Evolutionary conservation across 495 filamentous ascomycete species (phyloP), one percentile per base, ranked within the genome.

Genomic region (Poronia punctata): DNA sequence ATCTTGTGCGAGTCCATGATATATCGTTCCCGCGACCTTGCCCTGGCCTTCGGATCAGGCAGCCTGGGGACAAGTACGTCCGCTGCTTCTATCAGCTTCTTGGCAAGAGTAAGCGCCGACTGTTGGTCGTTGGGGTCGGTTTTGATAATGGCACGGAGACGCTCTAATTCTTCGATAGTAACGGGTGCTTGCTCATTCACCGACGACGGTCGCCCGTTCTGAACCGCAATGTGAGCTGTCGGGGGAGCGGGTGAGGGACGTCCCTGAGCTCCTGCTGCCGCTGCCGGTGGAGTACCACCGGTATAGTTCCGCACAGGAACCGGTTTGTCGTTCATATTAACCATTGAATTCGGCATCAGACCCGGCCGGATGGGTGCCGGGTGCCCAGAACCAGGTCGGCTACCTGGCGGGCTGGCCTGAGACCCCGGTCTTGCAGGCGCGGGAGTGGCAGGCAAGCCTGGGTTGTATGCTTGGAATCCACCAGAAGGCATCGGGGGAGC

Each of bases 21-120:
- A 55, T 87, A 97, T 44, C 80, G 82, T 59, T 96, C 89, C 33
- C 86, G 80, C 22, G 80, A 82, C 49, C 83, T 88, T 39, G 72
- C 76, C 24, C 80, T 78, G 0, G 80, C 76, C 50, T 81, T 86
- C 1, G 79, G 67, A 57, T 98, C 92, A 4, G 86, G 77, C 12
- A 84, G 71, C 15, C 74, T 78, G 20, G 75, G 76, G 9, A 86
- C 79, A 3, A 98, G 71, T 9, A 84, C 79, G 7, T 76, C 76
- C 5, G 88, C 74, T 0, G 92, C 92, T 62, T 95, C 88, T 7
- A 89, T 82, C 12, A 94, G 64, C 51, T 86, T 89, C 67, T 92
- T 86, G 2, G 87, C 89, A 1, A 95, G 67, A 0, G 69, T 56
- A 32, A 98, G 72, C 26, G 84, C 80, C 14, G 78, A 71, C 38